phyloP scores from a whole-genome alignment of 1,284 basidiomycete genomes.

The Tilletia setariae region DNA sequence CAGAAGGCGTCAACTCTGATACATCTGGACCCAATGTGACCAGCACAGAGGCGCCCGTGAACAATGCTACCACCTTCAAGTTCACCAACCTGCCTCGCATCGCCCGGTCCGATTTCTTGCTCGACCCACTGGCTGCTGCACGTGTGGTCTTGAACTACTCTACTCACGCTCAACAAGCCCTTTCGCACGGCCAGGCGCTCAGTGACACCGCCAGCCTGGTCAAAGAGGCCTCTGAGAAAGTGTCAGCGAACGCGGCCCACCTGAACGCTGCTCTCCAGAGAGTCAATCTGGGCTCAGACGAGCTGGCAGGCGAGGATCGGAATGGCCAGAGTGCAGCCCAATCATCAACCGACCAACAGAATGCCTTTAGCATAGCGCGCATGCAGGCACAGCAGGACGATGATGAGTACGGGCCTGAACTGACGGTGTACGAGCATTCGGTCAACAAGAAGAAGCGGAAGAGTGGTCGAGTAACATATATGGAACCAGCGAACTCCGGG shows the following conservation, averaged over 20 bases:
- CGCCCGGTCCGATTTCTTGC: background rate
- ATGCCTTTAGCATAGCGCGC: constrained; percentile 2
- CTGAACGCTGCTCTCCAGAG: background rate
- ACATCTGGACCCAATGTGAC: background rate
- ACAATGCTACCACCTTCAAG: background rate
- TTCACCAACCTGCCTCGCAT: constrained; percentile 8
- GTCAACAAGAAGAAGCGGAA: constrained; percentile 44
- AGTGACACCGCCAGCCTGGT: background rate
- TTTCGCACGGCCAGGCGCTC: background rate
- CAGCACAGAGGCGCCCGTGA: background rate
- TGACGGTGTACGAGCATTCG: constrained; percentile 23
- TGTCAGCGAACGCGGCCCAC: background rate
- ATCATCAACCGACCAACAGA: background rate
- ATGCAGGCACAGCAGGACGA: constrained; percentile 14
- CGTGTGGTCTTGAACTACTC: constrained; percentile 7
- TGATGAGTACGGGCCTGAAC: constrained; percentile 2
- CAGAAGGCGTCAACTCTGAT: background rate
- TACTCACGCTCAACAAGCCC: constrained; percentile 10
- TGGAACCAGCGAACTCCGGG: background rate
- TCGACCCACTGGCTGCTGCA: constrained; percentile 10
- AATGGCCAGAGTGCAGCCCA: no score
- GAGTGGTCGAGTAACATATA: constrained; percentile 24
- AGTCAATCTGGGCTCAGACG: background rate
- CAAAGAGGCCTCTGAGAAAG: background rate
- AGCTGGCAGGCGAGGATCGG: background rate